These are phyloP conservation scores for Sporothrix euskadiensis DNA, from an alignment of 2,329 filamentous ascomycete genomes.

Conservation along the genomic window DNA sequence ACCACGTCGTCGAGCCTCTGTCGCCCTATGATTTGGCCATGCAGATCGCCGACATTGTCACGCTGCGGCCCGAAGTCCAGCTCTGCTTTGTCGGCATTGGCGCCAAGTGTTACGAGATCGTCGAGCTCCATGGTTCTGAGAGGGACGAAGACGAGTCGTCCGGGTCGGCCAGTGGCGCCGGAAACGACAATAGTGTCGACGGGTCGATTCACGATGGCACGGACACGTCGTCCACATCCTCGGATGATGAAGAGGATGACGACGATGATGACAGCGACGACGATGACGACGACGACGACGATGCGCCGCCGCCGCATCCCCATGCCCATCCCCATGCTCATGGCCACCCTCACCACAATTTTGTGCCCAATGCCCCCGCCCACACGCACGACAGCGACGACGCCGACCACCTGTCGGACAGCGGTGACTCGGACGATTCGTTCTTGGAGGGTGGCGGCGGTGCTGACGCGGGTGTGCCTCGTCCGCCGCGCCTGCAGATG, in stretches of 20 bases:
- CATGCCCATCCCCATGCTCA: neutral
- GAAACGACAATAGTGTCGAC: constrained; percentile 31
- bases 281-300: constrained; percentile 44
- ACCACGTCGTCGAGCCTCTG: constrained; percentile 37
- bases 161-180: constrained; percentile 26
- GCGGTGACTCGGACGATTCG: constrained; percentile 50
- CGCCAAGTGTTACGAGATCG: constrained; percentile 79
- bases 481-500: constrained; percentile 56
- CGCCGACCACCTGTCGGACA: constrained; percentile 33
- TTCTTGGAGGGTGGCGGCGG: constrained; percentile 48
- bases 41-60: constrained; percentile 76
- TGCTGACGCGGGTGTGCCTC: constrained; percentile 42
- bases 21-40: constrained; percentile 71
- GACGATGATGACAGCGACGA: constrained; percentile 52
- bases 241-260: constrained; percentile 49
- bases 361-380: constrained; percentile 37
- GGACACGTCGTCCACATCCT: constrained; percentile 37
- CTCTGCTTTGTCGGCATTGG: constrained; percentile 75
- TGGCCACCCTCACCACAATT: neutral
- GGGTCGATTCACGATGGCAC: constrained; percentile 31
- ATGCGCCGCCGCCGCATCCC: neutral
- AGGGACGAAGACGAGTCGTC: constrained; percentile 26
- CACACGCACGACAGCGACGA: constrained; percentile 35
- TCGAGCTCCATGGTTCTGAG: constrained; percentile 57
- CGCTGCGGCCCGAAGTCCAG: constrained; percentile 71